phyloP scores from a whole-genome alignment of 1,284 basidiomycete genomes.

The Ceratobasidium sp. region DNA sequence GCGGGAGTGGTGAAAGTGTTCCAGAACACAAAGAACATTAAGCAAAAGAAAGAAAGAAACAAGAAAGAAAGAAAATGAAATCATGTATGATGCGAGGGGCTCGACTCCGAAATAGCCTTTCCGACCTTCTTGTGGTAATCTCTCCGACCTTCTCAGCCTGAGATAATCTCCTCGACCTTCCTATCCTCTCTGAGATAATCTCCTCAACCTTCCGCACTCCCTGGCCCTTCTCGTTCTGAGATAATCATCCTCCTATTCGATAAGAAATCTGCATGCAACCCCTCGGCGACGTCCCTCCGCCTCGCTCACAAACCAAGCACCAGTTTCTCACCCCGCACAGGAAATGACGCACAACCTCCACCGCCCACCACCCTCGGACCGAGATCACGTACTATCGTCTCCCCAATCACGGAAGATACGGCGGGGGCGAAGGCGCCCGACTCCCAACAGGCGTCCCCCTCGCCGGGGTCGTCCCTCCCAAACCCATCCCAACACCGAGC shows the following conservation, averaged over 20 bases:
- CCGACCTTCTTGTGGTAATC: no score
- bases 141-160: no score
- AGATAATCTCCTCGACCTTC: no score
- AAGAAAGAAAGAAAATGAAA: neutral
- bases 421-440: constrained; percentile 24
- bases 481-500: neutral
- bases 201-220: no score
- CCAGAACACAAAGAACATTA: neutral
- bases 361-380: neutral
- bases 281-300: neutral
- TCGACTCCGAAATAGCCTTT: no score
- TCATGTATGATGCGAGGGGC: neutral
- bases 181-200: neutral
- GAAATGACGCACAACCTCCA: neutral
- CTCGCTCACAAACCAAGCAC: neutral
- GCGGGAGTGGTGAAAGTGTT: neutral
- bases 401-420: constrained; percentile 21
- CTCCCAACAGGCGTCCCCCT: constrained; percentile 15
- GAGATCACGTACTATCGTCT: neutral
- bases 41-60: no score
- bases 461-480: constrained; percentile 18
- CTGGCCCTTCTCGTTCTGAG: no score
- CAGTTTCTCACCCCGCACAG: neutral
- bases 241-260: neutral
- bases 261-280: neutral